Evolutionary conservation across 164 flowering plant genomes (phyloP).

Genomic region (Hamamelis virginiana): DNA sequence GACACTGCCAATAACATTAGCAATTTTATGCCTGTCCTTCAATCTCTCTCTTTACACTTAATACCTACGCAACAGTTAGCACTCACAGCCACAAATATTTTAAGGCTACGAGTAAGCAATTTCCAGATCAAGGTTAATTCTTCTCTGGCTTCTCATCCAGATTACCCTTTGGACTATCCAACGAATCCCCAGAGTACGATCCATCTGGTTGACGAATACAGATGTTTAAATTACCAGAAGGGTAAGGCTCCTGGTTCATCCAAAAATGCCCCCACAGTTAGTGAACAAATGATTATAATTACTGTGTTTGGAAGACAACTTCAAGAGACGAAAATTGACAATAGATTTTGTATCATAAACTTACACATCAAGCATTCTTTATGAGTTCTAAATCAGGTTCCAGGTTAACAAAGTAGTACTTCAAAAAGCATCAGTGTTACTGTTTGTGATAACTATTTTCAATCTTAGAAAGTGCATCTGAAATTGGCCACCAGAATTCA

Average conservation of each 20-base stretch:
- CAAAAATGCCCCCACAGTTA: not conserved
- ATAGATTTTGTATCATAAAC: not conserved
- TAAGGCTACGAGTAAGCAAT: constrained; percentile 6
- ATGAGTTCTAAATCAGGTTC: not conserved
- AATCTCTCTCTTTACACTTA: constrained; percentile 29
- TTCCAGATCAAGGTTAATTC: constrained; percentile 15
- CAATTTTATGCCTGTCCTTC: constrained; percentile 1
- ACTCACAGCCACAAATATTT: constrained; percentile 12
- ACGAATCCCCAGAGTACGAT: constrained; percentile 47
- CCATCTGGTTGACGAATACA: constrained; percentile 70
- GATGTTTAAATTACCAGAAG: constrained; percentile 58
- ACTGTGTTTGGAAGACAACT: not conserved
- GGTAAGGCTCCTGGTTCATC: constrained; percentile 50
- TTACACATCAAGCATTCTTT: not conserved
- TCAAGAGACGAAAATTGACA: not conserved
- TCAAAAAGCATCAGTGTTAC: not conserved
- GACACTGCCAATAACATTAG: constrained; percentile 25
- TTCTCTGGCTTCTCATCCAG: constrained; percentile 39
- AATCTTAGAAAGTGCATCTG: no score
- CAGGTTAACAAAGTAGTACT: not conserved
- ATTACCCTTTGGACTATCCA: constrained; percentile 50
- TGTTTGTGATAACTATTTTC: no score
- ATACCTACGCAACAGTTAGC: constrained; percentile 33
- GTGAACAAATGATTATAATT: constrained; percentile 3
- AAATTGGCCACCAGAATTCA: no score